Percentiles rank a stretch among this genome's conserved stretches.
Evolutionary conservation across 257 asterid genomes (phyloP).

Genomic region (Scutellaria minor): DNA sequence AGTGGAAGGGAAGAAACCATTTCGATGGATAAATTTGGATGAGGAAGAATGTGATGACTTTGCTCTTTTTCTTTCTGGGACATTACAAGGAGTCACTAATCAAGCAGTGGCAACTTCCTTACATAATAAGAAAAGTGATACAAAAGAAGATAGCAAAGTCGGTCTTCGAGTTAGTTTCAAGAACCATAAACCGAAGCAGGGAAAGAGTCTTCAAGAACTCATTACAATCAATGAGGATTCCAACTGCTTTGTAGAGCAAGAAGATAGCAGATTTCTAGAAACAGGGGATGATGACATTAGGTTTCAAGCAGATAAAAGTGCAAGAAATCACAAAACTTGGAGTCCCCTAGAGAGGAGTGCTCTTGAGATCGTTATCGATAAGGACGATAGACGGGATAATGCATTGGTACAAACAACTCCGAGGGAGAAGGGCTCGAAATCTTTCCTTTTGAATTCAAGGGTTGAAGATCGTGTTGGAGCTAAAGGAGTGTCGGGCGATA

Average conservation of each 20-base stretch:
- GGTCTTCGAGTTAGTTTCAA: constrained; percentile 34
- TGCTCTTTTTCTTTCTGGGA: constrained; percentile 64
- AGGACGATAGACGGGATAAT: constrained; percentile 41
- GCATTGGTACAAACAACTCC: constrained; percentile 51
- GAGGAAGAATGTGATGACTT: constrained; percentile 69
- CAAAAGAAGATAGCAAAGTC: constrained; percentile 39
- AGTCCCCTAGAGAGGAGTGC: constrained; percentile 41
- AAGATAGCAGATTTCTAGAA: constrained; percentile 36
- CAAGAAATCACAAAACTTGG: constrained; percentile 45
- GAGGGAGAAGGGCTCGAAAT: constrained; percentile 59
- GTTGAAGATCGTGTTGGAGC: constrained; percentile 45
- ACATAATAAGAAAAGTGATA: constrained; percentile 34
- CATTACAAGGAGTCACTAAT: constrained; percentile 37
- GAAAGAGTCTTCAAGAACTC: constrained; percentile 33
- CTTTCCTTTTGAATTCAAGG: constrained; percentile 45
- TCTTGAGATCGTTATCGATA: constrained; percentile 68
- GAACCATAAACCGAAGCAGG: constrained; percentile 35
- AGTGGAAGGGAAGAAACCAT: constrained; percentile 57
- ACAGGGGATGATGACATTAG: constrained; percentile 38
- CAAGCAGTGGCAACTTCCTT: constrained; percentile 38
- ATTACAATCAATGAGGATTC: constrained; percentile 30
- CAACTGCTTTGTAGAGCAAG: constrained; percentile 36
- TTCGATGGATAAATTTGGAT: constrained; percentile 70
- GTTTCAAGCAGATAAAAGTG: constrained; percentile 42
- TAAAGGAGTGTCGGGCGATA: constrained; percentile 42